phyloP scores from a whole-genome alignment of 805 yeast genomes.

The Millerozyma acaciae region DNA sequence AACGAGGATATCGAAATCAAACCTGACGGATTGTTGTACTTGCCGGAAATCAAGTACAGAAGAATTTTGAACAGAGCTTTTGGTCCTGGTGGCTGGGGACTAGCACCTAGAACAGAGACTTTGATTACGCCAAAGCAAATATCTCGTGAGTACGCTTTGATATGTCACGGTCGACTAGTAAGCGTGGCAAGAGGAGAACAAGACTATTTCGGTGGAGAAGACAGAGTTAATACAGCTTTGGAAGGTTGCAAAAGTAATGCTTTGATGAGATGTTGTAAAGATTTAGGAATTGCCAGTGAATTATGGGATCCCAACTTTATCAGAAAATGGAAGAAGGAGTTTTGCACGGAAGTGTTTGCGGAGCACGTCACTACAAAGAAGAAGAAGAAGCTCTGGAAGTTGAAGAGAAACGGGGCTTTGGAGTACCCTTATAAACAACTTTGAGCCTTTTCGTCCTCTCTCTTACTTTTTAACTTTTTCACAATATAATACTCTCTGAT shows the following conservation, averaged over 20 bases:
- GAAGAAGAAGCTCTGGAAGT: slow-evolving; percentile 88
- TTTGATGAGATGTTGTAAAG: slow-evolving; percentile 96
- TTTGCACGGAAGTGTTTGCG: slow-evolving; percentile 79
- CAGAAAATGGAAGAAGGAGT: slow-evolving; percentile 41
- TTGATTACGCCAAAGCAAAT: slow-evolving; percentile 68
- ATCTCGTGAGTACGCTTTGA: slow-evolving; percentile 85
- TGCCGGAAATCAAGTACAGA: slow-evolving; percentile 95
- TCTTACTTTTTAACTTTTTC: not conserved
- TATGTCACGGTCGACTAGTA: slow-evolving; percentile 84
- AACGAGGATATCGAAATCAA: slow-evolving; percentile 83
- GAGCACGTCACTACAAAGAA: slow-evolving; percentile 78
- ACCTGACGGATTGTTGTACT: slow-evolving; percentile 87
- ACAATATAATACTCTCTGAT: not conserved
- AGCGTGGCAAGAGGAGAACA: slow-evolving; percentile 95
- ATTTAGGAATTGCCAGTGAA: slow-evolving; percentile 93
- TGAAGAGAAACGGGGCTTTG: slow-evolving; percentile 70
- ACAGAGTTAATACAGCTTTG: slow-evolving; percentile 88
- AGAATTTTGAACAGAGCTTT: slow-evolving; percentile 84
- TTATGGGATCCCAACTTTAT: slow-evolving; percentile 96
- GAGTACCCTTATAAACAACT: slow-evolving; percentile 76
- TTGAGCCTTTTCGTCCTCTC: slow-evolving; percentile 2
- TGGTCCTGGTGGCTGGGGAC: slow-evolving; percentile 99
- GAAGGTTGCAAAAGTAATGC: slow-evolving; percentile 98
- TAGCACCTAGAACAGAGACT: slow-evolving; percentile 89
- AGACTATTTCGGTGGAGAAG: slow-evolving; percentile 76